Base-by-base conservation (phyloP, 2,329 filamentous ascomycete species). In the Graphium sp. region DNA sequence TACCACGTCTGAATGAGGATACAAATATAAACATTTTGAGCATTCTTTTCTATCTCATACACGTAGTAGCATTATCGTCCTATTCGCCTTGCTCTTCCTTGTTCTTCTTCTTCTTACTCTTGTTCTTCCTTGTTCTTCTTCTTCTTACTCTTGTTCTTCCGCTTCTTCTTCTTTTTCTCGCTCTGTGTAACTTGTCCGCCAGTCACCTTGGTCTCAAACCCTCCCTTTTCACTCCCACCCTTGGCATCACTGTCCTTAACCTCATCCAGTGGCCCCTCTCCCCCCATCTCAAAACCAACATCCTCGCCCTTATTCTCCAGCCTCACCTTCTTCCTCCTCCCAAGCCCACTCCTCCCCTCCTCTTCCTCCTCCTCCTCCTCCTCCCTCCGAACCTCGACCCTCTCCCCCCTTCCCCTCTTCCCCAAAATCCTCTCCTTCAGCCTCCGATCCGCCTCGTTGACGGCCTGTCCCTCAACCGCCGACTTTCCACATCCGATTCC, bases 291-390 rank as follows among this genome's bases (percentile, higher is more conserved):
- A n/a, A 14, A 7, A 13, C 11, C 18, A 14, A 7, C 3, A 20
- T 20, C 6, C 22, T 14, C 18, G 7, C 15, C 14, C 15, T 3
- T n/a, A 18, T 18, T 8, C 14, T n/a, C 11, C 14, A 4, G 7
- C 18, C 31, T 37, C 17, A 39, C 37, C 36, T 47, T 44, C 41
- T 56, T 56, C 32, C 46, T 44, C 40, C 47, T 52, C 2, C 53
- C 53, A 4, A 56, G 24, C 26, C 42, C 49, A 30, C 50, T 50
- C 28, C 53, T 38, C 6, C 53, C 53, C 8, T 44, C 40, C 10
- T 46, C 43, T 24, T 44, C 42, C 2, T 55, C 49, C 5, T 49
- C 45, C 13, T 49, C 47, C 16, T 47, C 50, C 33, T 50, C 50
- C 28, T 36, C 33, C 13, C 38, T 34, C 18, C 24, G 8, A 19